Base-by-base conservation (phyloP, 139 green algal genomes). In the Haematococcus sp. region DNA sequence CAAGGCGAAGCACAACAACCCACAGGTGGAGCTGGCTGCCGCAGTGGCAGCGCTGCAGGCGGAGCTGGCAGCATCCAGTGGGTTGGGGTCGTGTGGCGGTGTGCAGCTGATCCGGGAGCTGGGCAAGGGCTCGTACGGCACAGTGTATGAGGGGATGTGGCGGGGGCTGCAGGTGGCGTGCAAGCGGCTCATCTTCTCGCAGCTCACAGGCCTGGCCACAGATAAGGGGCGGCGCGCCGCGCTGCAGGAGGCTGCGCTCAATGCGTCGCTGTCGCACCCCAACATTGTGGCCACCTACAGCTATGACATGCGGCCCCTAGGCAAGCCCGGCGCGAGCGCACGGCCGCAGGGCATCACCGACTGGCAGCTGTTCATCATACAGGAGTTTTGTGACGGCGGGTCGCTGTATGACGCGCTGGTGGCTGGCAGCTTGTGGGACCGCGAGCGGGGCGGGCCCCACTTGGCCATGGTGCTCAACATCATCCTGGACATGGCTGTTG, bases 261-360 rank as follows among this genome's bases (percentile, higher is more conserved):
- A 71, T 27, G 59, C 64, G 4, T 74, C 71, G 35, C 71, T 83
- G 23, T n/a, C 46, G 23, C 76, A 83, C 32, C 54, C 64, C 13
- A 78, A 83, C 76, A 75, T 83, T 34, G 76, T 83, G 22, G 23
- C 64, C 60, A 83, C 76, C 1, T 75, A 78, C 67, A 66, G 44
- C 25, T 73, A 75, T 28, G 70, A 74, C 35, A 71, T 83, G 69
- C 52, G 64, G 54, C 69, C 69, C 7, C 69, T 75, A 1, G 56
- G 68, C 25, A 68, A 76, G 32, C 51, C 68, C 11, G 40, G 40
- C 40, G 40, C 11, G 40, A 11, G 40, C 40, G 40, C 40, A 11
- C 40, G 40, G 40, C 40, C 40, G 40, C 40, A 54, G 16, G 67
- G 52, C 16, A 19, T 75, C 51, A 32, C 31, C 30, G 52, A 75